These are phyloP conservation scores for Colletotrichum sp. DNA, from an alignment of 2,329 filamentous ascomycete genomes.

Conservation along the genomic window DNA sequence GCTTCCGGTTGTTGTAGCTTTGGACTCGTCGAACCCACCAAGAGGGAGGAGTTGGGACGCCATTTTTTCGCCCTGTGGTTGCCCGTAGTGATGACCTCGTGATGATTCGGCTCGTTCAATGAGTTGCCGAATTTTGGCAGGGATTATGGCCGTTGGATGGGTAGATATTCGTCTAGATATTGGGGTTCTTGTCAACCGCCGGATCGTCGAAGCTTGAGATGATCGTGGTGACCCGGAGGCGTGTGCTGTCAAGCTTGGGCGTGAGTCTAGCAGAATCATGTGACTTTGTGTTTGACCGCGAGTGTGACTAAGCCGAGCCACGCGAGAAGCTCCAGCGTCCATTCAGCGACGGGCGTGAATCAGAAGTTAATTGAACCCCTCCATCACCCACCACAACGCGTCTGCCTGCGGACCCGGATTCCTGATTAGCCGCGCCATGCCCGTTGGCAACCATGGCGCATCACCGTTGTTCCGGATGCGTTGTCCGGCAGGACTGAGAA, in stretches of 20 bases:
- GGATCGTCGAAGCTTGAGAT: constrained; percentile 6
- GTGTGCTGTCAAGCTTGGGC: neutral
- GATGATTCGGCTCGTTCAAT: neutral
- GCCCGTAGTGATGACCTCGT: neutral
- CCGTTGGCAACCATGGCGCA: constrained; percentile 36
- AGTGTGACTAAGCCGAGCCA: constrained; percentile 38
- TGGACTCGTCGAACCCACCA: constrained; percentile 38
- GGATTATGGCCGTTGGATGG: neutral
- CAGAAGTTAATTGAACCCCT: constrained; percentile 1
- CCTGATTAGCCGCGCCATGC: constrained; percentile 32
- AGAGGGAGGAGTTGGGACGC: constrained; percentile 76
- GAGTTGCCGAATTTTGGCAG: neutral
- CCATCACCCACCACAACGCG: constrained; percentile 26
- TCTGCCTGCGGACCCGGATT: constrained; percentile 30
- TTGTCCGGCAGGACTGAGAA: constrained; percentile 24
- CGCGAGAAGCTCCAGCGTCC: neutral
- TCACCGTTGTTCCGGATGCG: constrained; percentile 29
- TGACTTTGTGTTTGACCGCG: constrained; percentile 36
- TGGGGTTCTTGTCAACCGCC: neutral
- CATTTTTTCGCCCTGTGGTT: constrained; percentile 48
- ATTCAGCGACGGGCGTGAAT: neutral
- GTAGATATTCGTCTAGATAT: neutral
- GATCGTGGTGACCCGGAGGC: neutral
- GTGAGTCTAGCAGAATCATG: constrained; percentile 8
- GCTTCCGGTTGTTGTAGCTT: neutral